Evolutionary conservation across 805 yeast species (phyloP).

Genomic region (Nakazawaea ambrosiae): DNA sequence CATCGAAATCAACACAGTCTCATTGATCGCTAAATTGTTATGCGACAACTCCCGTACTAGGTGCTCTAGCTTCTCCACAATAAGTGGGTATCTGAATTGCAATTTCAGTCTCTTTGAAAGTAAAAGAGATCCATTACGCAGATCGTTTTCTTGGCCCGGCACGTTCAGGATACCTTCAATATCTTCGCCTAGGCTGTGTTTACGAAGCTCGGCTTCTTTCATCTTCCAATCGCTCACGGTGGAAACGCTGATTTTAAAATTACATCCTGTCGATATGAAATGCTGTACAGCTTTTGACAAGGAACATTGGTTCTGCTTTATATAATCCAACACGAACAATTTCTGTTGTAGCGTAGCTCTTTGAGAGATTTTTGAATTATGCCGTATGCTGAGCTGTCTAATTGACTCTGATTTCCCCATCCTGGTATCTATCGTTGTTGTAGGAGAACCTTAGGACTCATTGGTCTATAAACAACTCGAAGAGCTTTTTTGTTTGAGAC

Average conservation of each 20-base stretch:
- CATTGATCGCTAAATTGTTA: background rate
- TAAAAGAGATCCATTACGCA: background rate
- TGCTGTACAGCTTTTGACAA: conserved; percentile 8
- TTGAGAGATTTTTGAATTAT: conserved; percentile 1
- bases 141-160: background rate
- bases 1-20: conserved; percentile 1
- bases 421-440: too few relatives aligned
- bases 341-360: conserved; percentile 11
- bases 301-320: conserved; percentile 2
- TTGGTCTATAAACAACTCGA: too few relatives aligned
- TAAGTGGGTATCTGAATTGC: conserved; percentile 7
- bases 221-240: conserved; percentile 10
- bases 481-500: too few relatives aligned
- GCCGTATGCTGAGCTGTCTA: conserved; percentile 4
- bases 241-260: conserved; percentile 9
- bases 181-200: background rate
- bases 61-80: conserved; percentile 6
- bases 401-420: conserved; percentile 1
- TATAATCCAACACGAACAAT: conserved; percentile 10
- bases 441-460: too few relatives aligned
- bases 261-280: conserved; percentile 6
- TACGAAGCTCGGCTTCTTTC: too few relatives aligned
- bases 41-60: background rate
- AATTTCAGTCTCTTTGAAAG: conserved; percentile 1
- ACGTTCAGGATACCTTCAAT: background rate